Evolutionary conservation across 192 early-diverging fungal species (phyloP).

Genomic region (Coemansia sp.): DNA sequence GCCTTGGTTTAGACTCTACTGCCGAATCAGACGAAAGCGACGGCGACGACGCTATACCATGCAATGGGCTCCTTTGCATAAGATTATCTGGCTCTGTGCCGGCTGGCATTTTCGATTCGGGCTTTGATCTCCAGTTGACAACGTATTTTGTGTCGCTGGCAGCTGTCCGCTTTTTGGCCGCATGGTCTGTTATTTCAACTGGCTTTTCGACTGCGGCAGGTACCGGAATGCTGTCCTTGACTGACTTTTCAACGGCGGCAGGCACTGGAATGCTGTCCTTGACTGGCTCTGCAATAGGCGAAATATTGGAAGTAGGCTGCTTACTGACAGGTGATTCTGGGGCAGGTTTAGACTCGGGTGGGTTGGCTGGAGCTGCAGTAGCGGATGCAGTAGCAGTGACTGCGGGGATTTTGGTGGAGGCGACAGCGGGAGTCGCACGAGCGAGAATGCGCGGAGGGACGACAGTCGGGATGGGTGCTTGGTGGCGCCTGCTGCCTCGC

Average conservation of each 20-base stretch:
- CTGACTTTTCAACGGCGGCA: neutral
- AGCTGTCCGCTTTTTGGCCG: neutral
- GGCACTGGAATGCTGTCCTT: neutral
- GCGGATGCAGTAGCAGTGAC: neutral
- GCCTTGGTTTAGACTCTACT: neutral
- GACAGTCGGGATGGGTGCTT: constrained; percentile 41
- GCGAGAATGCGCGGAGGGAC: constrained; percentile 40
- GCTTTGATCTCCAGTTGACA: constrained; percentile 13
- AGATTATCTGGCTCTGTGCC: neutral
- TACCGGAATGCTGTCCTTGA: neutral
- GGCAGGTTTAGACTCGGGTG: neutral
- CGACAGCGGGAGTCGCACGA: constrained; percentile 7
- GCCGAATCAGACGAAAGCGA: neutral
- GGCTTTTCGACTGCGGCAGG: constrained; percentile 2
- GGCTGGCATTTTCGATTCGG: constrained; percentile 1
- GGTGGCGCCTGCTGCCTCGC: constrained; percentile 23
- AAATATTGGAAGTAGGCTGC: neutral
- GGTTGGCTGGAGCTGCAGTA: neutral
- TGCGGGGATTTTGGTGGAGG: neutral
- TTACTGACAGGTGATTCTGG: neutral
- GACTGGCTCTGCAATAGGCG: neutral
- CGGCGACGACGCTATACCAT: neutral
- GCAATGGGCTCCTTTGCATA: neutral
- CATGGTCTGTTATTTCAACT: neutral
- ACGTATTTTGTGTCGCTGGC: constrained; percentile 1